Evolutionary conservation across 2,329 filamentous ascomycete species (phyloP), one percentile per base, ranked within the genome.

Genomic region (Alternaria sp.): DNA sequence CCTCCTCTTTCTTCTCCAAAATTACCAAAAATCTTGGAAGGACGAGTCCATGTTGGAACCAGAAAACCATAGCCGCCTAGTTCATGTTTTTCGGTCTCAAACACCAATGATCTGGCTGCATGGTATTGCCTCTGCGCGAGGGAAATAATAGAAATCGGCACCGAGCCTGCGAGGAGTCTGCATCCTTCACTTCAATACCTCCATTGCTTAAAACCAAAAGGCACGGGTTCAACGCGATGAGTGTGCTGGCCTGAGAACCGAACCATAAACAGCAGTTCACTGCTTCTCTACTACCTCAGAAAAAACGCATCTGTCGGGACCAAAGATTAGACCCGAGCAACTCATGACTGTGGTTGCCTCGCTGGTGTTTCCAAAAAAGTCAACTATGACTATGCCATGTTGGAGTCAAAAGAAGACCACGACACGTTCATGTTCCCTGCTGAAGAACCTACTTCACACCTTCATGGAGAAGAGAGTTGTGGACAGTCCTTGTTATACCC

Each of bases 31-130:
- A 9, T 9, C 15, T n/a, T n/a, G 32, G 32, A 36, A 36, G 4
- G 6, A 36, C 15, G 13, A n/a, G 32, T 10, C 32, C 32, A 40
- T 40, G 32, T 40, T 40, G 15, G 15, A 10, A n/a, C 32, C 32
- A 40, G 15, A 40, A 17, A 2, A 40, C 32, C 32, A 40, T 10
- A 40, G 32, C 32, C 8, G 32, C 32, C 32, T 15, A 40, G 32
- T 40, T n/a, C 15, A 40, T 40, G 32, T 40, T 40, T 40, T 15
- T 17, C 15, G 32, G 32, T 40, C 15, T 40, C 15, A n/a, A n/a
- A 36, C 2, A 5, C 2, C 13, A 5, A 36, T 2, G 13, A 15
- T 4, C 0, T 15, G 0, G 13, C 1, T 36, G 7, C 4, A 36
- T 9, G 32, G 32, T 36, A 15, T 3, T 36, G 32, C 0, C 32